Evolutionary conservation across 495 filamentous ascomycete genomes (phyloP).

Genomic region (Penicillium lagena): DNA sequence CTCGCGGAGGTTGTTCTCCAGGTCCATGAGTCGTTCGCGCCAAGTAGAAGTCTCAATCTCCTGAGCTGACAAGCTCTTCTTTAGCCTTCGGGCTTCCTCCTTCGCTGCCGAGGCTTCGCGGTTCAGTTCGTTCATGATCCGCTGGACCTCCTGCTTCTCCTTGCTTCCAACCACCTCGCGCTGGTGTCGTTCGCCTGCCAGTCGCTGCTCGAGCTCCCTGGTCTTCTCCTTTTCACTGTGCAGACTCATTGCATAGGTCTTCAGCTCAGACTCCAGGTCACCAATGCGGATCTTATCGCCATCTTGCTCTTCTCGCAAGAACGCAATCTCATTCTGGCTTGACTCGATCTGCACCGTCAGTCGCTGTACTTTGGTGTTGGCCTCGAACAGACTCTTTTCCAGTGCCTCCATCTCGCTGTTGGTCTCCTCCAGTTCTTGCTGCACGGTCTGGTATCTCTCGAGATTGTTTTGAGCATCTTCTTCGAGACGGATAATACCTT

Average conservation of each 20-base stretch:
- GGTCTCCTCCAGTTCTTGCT: slow-evolving; percentile 67
- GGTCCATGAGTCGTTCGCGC: slow-evolving; percentile 81
- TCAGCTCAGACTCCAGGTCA: slow-evolving; percentile 75
- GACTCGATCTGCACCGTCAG: slow-evolving; percentile 88
- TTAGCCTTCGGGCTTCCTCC: slow-evolving; percentile 77
- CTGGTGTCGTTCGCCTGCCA: slow-evolving; percentile 76
- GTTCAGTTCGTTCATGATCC: slow-evolving; percentile 78
- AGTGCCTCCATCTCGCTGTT: slow-evolving; percentile 72
- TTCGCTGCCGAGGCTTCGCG: slow-evolving; percentile 71
- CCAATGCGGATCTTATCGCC: slow-evolving; percentile 97
- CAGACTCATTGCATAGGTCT: slow-evolving; percentile 62
- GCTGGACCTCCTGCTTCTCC: slow-evolving; percentile 82
- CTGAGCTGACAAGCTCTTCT: slow-evolving; percentile 71
- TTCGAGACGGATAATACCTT: slow-evolving; percentile 76
- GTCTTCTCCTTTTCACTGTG: slow-evolving; percentile 76
- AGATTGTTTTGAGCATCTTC: slow-evolving; percentile 69
- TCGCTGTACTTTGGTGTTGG: slow-evolving; percentile 77
- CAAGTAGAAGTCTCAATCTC: slow-evolving; percentile 85
- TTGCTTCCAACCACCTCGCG: slow-evolving; percentile 77
- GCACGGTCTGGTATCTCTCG: slow-evolving; percentile 63
- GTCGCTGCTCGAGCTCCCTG: slow-evolving; percentile 68
- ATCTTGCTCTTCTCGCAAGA: slow-evolving; percentile 95
- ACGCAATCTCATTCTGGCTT: slow-evolving; percentile 85
- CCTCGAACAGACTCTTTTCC: slow-evolving; percentile 68
- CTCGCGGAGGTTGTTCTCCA: slow-evolving; percentile 82